Base-by-base conservation (phyloP, 2,329 filamentous ascomycete species). In the Kalmusia sp. region DNA sequence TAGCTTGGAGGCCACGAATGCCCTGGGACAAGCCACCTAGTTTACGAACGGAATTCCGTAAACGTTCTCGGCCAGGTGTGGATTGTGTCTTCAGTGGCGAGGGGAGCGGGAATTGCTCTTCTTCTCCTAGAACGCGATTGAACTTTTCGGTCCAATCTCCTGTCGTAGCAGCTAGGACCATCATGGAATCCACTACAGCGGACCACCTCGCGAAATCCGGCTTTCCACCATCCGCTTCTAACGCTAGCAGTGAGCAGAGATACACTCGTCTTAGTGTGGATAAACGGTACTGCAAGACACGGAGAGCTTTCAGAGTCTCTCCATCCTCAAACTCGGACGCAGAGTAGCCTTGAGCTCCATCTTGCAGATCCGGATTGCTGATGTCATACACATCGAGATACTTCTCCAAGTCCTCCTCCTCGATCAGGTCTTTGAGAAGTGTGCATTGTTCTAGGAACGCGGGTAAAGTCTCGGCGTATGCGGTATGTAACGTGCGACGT, bases 1-100 rank as follows among this genome's bases (percentile, higher is more conserved):
- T 99, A 30, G 95, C 95, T 75, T 98, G 93, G 43, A 99, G 82
- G 9, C 91, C 91, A 24, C 93, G 88, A 56, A 98, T 96, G 14
- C 92, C 93, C 50, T 92, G 91, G 0, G 92, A 96, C 28, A 99
- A 82, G 1, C 90, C 90, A 67, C 91, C 92, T 35, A 99, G 85
- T 70, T 96, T 93, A 55, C 92, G 88, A 52, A 97, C 84, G 71
- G 96, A 93, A 49, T 89, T 88, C 51, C 93, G 89, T 80, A 93
- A 88, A 55, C 91, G 87, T 68, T 97, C 92, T 48, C 88, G 88
- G n/a, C 85, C 84, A 2, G 92, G 90, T 2, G 89, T 88, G 66
- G 46, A 84, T 84, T 45, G 80, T 67, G 68, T 84, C 85, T 34
- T 89, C 84, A 33, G 85, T 2, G 82, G 81, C 24, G 79, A 79